Percentiles rank a stretch among this genome's conserved stretches.
These are phyloP conservation scores for Neonectria magnoliae DNA, from an alignment of 2,329 filamentous ascomycete species.

Conservation along the genomic window DNA sequence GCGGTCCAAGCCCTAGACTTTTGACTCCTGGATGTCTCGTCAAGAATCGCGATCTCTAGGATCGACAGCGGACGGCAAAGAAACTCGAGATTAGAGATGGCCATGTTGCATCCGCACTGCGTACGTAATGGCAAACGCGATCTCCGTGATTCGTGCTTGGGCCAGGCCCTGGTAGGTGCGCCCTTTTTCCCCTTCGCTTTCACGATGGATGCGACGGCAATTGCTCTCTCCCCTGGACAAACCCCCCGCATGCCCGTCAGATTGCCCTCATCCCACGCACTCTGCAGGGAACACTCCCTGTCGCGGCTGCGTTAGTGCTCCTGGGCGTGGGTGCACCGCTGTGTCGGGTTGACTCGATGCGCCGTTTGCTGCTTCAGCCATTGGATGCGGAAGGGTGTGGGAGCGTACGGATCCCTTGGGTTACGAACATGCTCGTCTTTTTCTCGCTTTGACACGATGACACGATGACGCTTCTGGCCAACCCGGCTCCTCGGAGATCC, in stretches of 20 bases:
- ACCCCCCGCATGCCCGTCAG: neutral
- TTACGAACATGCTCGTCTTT: too few relatives aligned
- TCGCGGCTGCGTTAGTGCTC: neutral
- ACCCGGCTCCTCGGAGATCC: neutral
- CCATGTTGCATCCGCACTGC: neutral
- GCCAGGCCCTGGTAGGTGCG: constrained; percentile 1
- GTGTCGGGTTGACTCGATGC: constrained; percentile 8
- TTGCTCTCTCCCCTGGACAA: neutral
- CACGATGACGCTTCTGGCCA: too few relatives aligned
- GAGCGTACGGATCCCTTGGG: neutral
- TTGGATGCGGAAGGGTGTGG: neutral
- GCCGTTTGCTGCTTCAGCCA: neutral
- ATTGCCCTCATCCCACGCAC: neutral
- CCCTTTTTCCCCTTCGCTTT: neutral
- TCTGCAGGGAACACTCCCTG: neutral
- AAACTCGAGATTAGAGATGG: neutral
- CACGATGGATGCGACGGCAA: neutral
- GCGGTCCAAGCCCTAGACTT: constrained; percentile 4
- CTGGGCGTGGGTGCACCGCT: constrained; percentile 1
- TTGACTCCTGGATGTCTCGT: neutral
- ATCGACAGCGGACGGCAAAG: neutral
- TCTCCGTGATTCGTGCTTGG: neutral
- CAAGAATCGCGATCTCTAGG: neutral
- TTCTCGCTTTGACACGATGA: neutral
- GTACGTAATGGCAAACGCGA: neutral